Evolutionary conservation across 352 stramenopile genomes (phyloP), one percentile per base, ranked within the genome.

Genomic region (Globisporangium barbulae): DNA sequence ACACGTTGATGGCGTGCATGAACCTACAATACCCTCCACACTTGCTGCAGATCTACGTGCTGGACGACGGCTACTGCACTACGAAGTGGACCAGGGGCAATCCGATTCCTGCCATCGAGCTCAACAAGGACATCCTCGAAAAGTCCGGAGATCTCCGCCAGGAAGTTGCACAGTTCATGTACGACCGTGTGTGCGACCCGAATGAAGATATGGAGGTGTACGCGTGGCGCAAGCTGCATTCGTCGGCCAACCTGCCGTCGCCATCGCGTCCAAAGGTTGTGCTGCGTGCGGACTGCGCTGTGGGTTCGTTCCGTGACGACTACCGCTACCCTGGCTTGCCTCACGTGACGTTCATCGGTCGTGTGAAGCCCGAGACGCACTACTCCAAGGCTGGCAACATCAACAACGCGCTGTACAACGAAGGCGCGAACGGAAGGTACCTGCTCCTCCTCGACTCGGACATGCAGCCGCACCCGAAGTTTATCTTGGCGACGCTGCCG

Each of bases 351-450:
- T 95, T 77, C 44, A 61, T 93, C 4, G 86, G 86, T 3, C 86
- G 86, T 66, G 82, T 95, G 28, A 95, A 95, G 74, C 79, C 86
- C 0, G 59, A 75, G 47, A 70, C 58, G 21, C 82, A 96, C 72
- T 90, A 90, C 76, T 90, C 80, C 0, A 95, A 96, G 71, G 88
- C 88, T 7, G 88, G 88, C 8, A 96, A 96, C 78, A 91, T 96
- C 67, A 96, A 96, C 78, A 96, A 96, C 67, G 84, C 72, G 35
- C 68, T 95, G 69, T 94, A 94, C 74, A 95, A 96, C 64, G 88
- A 96, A 71, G 87, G 87, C 4, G 73, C 84, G 3, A 91, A 79
- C 64, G 88, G 85, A 0, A 81, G 84, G 9, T 94, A 96, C 72
- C 69, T 89, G 31, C 42, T 96, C 28, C 65, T 96, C 13, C 70